A percentile compares a stretch with the other conserved stretches of the same genome.
Conservation (phyloP, 1,284 basidiomycete genomes). For the Ceratobasidium sp. region DNA sequence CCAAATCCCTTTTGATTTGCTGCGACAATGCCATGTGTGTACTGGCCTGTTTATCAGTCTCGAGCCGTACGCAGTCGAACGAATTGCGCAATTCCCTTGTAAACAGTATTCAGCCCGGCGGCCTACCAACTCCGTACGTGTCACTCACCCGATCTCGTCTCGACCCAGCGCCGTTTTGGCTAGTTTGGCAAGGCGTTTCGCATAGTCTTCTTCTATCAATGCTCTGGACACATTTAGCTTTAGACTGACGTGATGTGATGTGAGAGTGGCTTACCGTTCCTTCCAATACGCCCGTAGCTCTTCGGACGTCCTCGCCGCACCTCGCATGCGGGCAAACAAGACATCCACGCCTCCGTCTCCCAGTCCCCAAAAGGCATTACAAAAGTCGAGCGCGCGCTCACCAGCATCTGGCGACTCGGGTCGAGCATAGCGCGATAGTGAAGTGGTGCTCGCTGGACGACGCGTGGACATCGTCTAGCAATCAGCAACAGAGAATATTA, state of each 20-base stretch:
- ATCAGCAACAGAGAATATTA: not conserved
- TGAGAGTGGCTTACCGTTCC: constrained; percentile 67
- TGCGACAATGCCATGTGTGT: constrained; percentile 73
- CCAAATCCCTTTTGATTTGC: constrained; percentile 80
- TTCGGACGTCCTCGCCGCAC: constrained; percentile 84
- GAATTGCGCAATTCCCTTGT: constrained; percentile 77
- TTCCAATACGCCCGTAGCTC: constrained; percentile 88
- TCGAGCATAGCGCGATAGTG: constrained; percentile 41
- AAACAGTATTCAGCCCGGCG: not conserved
- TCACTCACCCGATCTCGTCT: constrained; percentile 87
- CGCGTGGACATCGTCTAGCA: constrained; percentile 40
- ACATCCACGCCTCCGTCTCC: constrained; percentile 90
- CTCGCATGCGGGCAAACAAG: constrained; percentile 85
- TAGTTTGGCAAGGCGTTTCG: constrained; percentile 84
- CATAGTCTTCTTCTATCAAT: constrained; percentile 92
- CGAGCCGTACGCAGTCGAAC: constrained; percentile 76
- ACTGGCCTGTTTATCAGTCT: constrained; percentile 83
- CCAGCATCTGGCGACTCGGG: constrained; percentile 40
- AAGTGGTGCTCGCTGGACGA: constrained; percentile 43
- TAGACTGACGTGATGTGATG: constrained; percentile 11
- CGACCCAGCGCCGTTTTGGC: constrained; percentile 78
- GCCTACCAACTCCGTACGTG: not conserved
- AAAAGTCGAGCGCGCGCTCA: constrained; percentile 77
- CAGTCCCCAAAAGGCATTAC: constrained; percentile 95
- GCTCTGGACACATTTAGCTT: constrained; percentile 57